These are phyloP conservation scores for Nakazawaea sp. DNA, from an alignment of 805 yeast genomes.

Conservation along the genomic window DNA sequence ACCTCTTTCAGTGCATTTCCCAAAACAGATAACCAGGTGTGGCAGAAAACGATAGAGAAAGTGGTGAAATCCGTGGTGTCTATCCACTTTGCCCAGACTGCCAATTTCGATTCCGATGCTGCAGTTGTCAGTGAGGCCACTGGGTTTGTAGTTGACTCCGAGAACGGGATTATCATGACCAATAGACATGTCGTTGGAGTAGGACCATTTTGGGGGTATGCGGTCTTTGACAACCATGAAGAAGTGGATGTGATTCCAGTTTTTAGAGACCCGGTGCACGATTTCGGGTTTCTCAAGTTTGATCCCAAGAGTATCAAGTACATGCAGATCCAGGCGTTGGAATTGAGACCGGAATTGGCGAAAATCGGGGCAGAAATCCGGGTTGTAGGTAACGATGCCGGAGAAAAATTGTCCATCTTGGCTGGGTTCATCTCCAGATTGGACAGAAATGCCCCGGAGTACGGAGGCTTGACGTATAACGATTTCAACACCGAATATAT, in stretches of 20 bases:
- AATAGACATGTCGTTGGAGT: slow-evolving; percentile 95
- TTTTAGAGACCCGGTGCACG: slow-evolving; percentile 92
- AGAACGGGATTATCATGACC: slow-evolving; percentile 77
- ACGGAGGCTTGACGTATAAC: slow-evolving; percentile 80
- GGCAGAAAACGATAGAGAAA: slow-evolving; percentile 77
- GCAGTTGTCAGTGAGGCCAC: slow-evolving; percentile 87
- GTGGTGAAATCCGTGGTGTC: slow-evolving; percentile 87
- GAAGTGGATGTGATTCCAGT: slow-evolving; percentile 82
- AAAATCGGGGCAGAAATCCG: slow-evolving; percentile 90
- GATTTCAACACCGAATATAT: slow-evolving; percentile 93
- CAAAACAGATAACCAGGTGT: slow-evolving; percentile 30
- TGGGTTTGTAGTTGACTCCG: slow-evolving; percentile 86
- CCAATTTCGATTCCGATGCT: slow-evolving; percentile 78
- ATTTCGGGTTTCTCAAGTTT: slow-evolving; percentile 82
- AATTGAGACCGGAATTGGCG: slow-evolving; percentile 74
- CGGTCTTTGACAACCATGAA: slow-evolving; percentile 90
- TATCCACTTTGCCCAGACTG: slow-evolving; percentile 82
- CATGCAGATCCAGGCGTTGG: slow-evolving; percentile 61
- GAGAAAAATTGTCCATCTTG: slow-evolving; percentile 83
- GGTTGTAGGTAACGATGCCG: slow-evolving; percentile 95
- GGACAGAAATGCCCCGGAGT: slow-evolving; percentile 93
- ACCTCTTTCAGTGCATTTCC: background rate
- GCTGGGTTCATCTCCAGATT: slow-evolving; percentile 81
- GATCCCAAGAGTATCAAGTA: slow-evolving; percentile 68
- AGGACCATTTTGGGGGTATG: slow-evolving; percentile 89